Percentiles rank a stretch among this genome's conserved stretches.
phyloP scores from a whole-genome alignment of 768 basidiomycete species.

The Pleurotus tuber-regium region DNA sequence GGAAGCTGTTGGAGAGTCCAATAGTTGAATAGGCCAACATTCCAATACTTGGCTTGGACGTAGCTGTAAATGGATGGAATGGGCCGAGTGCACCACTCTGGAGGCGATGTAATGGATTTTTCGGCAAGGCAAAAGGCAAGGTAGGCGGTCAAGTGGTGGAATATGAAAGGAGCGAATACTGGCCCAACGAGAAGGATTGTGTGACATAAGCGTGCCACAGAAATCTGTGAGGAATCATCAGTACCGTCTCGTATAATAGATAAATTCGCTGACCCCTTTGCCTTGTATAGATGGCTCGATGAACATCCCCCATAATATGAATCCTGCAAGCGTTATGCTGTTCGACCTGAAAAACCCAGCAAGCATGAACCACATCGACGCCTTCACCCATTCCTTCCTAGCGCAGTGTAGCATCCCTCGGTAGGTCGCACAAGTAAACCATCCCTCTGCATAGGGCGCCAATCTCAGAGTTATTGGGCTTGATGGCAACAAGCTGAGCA shows the following conservation, averaged over 20 bases:
- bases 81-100: constrained; percentile 61
- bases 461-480: constrained; percentile 74
- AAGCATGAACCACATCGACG: constrained; percentile 59
- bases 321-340: constrained; percentile 73
- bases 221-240: neutral
- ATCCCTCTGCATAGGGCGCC: constrained; percentile 80
- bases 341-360: constrained; percentile 76
- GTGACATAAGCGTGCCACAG: constrained; percentile 11
- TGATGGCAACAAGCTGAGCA: constrained; percentile 76
- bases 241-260: neutral
- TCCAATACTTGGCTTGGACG: constrained; percentile 86
- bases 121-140: constrained; percentile 62
- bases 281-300: constrained; percentile 47
- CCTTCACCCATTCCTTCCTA: constrained; percentile 45
- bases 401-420: constrained; percentile 61
- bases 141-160: constrained; percentile 72
- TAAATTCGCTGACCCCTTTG: constrained; percentile 27
- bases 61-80: constrained; percentile 78
- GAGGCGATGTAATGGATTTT: constrained; percentile 16
- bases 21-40: constrained; percentile 80
- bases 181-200: constrained; percentile 42
- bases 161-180: constrained; percentile 62
- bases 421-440: constrained; percentile 83
- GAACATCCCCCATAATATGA: constrained; percentile 72
- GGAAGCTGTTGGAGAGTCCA: constrained; percentile 84